These are phyloP conservation scores for Dactylonectria macrodidyma DNA, from an alignment of 2,329 filamentous ascomycete species.

Conservation along the genomic window DNA sequence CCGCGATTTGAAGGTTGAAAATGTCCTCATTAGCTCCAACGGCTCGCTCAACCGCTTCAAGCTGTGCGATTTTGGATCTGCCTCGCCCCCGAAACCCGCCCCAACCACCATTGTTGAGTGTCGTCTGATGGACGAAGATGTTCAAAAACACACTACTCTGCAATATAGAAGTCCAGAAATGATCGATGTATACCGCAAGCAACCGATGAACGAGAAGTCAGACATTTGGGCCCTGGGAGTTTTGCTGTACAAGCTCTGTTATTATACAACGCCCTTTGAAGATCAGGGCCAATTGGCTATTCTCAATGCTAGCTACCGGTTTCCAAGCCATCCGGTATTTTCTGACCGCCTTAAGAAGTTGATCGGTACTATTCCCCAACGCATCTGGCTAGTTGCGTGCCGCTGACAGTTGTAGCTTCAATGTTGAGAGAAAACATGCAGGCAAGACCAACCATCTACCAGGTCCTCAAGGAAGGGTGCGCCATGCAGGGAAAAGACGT, in stretches of 20 bases:
- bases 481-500: constrained; percentile 89
- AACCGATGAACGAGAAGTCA: constrained; percentile 97
- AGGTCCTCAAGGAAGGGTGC: constrained; percentile 89
- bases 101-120: constrained; percentile 91
- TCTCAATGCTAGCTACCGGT: constrained; percentile 94
- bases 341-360: constrained; percentile 91
- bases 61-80: constrained; percentile 97
- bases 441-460: constrained; percentile 90
- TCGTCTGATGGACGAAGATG: constrained; percentile 93
- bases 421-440: constrained; percentile 91
- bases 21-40: constrained; percentile 87
- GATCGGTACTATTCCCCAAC: constrained; percentile 73
- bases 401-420: constrained; percentile 70
- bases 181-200: constrained; percentile 97
- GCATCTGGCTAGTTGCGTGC: background rate
- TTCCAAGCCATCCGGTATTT: constrained; percentile 88
- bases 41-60: constrained; percentile 86
- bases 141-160: constrained; percentile 96
- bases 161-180: constrained; percentile 99
- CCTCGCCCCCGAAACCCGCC: constrained; percentile 86
- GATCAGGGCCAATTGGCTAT: constrained; percentile 98
- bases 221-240: constrained; percentile 99
- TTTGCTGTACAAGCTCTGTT: constrained; percentile 96
- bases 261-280: constrained; percentile 99
- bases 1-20: constrained; percentile 97